phyloP scores from a whole-genome alignment of 2,329 filamentous ascomycete genomes.

The Coniochaeta sp. region DNA sequence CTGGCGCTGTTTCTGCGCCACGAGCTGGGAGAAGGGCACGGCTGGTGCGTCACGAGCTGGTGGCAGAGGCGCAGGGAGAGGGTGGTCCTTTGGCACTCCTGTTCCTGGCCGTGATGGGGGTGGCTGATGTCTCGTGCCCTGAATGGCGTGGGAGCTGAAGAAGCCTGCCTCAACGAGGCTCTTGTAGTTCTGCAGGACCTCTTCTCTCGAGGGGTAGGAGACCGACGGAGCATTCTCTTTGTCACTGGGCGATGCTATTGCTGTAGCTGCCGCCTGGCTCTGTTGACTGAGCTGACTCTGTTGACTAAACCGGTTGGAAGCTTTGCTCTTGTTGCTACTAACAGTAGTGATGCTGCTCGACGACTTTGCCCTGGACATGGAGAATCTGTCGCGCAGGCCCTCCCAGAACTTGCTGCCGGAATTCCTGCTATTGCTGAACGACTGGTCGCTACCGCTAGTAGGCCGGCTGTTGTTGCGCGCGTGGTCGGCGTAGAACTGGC shows the following conservation, averaged over 20 bases:
- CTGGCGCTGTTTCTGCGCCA: conserved; percentile 11
- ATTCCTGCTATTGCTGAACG: conserved; percentile 16
- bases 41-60: conserved; percentile 8
- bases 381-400: conserved; percentile 22
- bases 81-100: background rate
- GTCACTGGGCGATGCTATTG: background rate
- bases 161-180: conserved; percentile 50
- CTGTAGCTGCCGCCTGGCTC: background rate
- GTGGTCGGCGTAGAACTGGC: conserved; percentile 14
- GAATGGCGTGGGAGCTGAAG: conserved; percentile 51
- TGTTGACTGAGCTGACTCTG: background rate
- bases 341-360: conserved; percentile 11
- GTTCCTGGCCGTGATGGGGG: conserved; percentile 11
- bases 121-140: conserved; percentile 43
- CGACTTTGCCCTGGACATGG: conserved; percentile 16
- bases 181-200: conserved; percentile 50
- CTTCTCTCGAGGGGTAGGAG: conserved; percentile 32
- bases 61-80: background rate
- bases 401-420: conserved; percentile 19
- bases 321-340: background rate
- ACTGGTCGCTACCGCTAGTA: conserved; percentile 6
- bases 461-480: conserved; percentile 7
- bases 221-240: conserved; percentile 3
- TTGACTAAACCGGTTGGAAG: background rate
- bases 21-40: background rate